Percentiles rank a stretch among this genome's conserved stretches.
Conservation (phyloP, 1,139 yeast genomes). For the Candida neerlandica region DNA sequence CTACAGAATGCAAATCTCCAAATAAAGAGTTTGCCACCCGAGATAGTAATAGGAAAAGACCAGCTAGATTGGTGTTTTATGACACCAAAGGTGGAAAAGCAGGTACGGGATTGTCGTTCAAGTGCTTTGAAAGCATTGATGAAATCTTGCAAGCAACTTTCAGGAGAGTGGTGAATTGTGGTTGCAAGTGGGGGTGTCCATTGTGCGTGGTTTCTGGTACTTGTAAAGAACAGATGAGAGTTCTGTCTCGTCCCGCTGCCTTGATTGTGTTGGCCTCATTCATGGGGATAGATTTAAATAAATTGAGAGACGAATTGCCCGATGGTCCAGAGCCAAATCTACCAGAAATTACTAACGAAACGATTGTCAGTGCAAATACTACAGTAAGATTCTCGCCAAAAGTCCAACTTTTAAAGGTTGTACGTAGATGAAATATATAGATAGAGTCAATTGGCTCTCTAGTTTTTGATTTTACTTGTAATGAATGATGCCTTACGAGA, state of each 20-base stretch:
- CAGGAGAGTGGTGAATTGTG: constrained; percentile 61
- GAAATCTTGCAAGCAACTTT: constrained; percentile 63
- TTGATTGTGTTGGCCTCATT: constrained; percentile 63
- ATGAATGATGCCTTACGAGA: constrained; percentile 38
- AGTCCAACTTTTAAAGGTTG: constrained; percentile 56
- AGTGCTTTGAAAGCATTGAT: constrained; percentile 78
- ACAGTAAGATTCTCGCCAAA: constrained; percentile 61
- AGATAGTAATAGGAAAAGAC: constrained; percentile 70
- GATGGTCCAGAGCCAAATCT: constrained; percentile 87
- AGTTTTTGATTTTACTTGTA: constrained; percentile 22
- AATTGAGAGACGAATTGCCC: constrained; percentile 42
- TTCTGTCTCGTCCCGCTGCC: constrained; percentile 87
- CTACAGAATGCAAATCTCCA: constrained; percentile 96
- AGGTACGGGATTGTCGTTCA: constrained; percentile 79
- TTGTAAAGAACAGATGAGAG: constrained; percentile 81
- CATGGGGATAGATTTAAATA: constrained; percentile 49
- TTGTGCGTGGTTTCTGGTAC: constrained; percentile 77
- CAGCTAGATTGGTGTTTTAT: constrained; percentile 81
- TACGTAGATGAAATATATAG: constrained; percentile 7
- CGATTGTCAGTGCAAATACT: constrained; percentile 55
- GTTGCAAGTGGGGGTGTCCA: constrained; percentile 89
- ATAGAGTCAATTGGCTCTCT: background rate
- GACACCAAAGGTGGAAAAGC: constrained; percentile 78
- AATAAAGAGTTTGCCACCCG: constrained; percentile 86
- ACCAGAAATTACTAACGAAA: constrained; percentile 68